Evolutionary conservation across 306 rosid species (phyloP), one percentile per base, ranked within the genome.

Genomic region (Quercus glauca): DNA sequence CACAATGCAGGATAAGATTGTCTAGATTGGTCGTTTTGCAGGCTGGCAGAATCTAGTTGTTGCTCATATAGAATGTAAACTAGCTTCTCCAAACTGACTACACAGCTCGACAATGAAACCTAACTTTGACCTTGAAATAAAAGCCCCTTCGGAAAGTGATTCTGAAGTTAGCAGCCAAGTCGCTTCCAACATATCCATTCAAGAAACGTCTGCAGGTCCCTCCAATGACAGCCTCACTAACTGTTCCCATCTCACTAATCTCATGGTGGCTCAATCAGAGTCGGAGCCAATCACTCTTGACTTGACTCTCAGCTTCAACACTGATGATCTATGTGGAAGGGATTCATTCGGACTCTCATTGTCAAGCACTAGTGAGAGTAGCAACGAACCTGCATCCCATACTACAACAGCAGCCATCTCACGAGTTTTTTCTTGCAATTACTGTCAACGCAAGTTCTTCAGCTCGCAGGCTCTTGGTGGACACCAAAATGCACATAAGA

Each of bases 381-480:
- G 96, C 80, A 92, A 90, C 17, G 96, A 90, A 29, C 90, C 89
- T 59, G 86, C 89, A 18, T 77, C 89, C 57, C 89, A 81, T 68
- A 77, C 85, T n/a, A 85, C 87, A 11, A 53, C 89, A 25, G 76
- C 89, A 18, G 83, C 81, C 70, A 53, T 33, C 17, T 84, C 91
- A 1, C 78, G 96, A 73, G 93, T 92, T 25, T 94, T 90, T 82
- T 79, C 97, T 25, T 94, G 98, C 89, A 94, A 92, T 73, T 94
- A 92, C 88, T 94, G 98, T 37, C 96, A 89, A 77, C 88, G 98
- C 68, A 94, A 92, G 78, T 94, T 94, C 83, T 88, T 88, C 76
- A 92, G 98, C 83, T 94, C 98, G 0, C 98, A 94, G 81, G 98
- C 98, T 41, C 98, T 94, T 28, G 98, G 98, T 0, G 98, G 98